Evolutionary conservation across 371 early-diverging fungal genomes (phyloP), one percentile per base, ranked within the genome.

Genomic region (Lichtheimia ornata): DNA sequence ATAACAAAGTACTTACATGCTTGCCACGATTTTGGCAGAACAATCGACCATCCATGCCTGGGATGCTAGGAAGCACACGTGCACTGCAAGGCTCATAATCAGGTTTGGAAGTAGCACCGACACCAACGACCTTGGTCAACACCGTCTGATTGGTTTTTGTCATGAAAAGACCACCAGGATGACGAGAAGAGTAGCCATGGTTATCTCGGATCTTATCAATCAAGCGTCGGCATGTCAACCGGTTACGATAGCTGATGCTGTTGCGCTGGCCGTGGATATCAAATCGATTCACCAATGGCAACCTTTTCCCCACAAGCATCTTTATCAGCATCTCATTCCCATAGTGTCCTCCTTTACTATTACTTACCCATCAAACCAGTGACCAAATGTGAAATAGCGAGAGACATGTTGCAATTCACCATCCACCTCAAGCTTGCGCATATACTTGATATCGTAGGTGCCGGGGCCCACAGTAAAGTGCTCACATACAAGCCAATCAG

Each of bases 311-410:
- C 15, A 52, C 12, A n/a, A n/a, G 5, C 17, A 47, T 47, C 7
- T 47, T 22, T 47, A 18, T 47, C 47, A 18, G 18, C 14, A 18
- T 47, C 5, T 47, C 47, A 9, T 47, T 18, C 2, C 14, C 47
- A 47, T 18, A 22, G 5, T 5, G 17, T 11, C 11, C 35, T 25
- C 22, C 22, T 22, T 2, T 17, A 30, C n/a, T n/a, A n/a, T n/a
- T n/a, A 54, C 79, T 64, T 75, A 87, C 84, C 76, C 83, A 66
- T 91, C 91, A 74, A 90, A 85, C 81, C 88, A 84, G 62, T 90
- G 88, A 4, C 87, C 89, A 61, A 88, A 87, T 2, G 79, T 76
- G 58, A 85, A 91, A 4, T 74, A 74, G 24, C 76, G 65, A 20
- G 89, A 86, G 15, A 82, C 85, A 55, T 83, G 83, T 69, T 86